A percentile compares a stretch with the other conserved stretches of the same genome.
Evolutionary conservation across 2,329 filamentous ascomycete species (phyloP).

Genomic region (Tetracladium maxilliforme): DNA sequence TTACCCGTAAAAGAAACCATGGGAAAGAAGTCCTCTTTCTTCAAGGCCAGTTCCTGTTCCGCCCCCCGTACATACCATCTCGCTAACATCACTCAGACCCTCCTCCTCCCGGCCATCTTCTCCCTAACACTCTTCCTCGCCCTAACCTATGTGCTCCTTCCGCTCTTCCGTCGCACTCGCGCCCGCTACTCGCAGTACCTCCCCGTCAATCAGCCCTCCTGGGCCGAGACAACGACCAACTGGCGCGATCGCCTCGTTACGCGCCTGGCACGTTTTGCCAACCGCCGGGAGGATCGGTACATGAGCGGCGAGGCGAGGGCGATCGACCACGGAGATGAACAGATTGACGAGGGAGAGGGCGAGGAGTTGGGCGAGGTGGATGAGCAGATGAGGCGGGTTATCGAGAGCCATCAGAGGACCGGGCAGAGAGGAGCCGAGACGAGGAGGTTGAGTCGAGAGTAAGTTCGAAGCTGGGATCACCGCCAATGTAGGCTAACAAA

Average conservation of each 20-base stretch:
- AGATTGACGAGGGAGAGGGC: conserved; percentile 50
- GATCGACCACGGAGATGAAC: conserved; percentile 31
- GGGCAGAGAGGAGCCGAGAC: conserved; percentile 29
- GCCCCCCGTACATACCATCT: not conserved
- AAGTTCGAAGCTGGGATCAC: too few relatives aligned
- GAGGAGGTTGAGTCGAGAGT: conserved; percentile 63
- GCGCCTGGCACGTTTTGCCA: conserved; percentile 32
- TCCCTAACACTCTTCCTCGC: conserved; percentile 55
- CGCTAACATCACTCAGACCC: conserved; percentile 32
- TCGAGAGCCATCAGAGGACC: conserved; percentile 17
- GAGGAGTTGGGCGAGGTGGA: conserved; percentile 53
- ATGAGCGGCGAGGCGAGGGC: conserved; percentile 18
- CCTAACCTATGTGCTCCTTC: conserved; percentile 49
- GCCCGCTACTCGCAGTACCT: conserved; percentile 62
- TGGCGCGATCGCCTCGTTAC: conserved; percentile 24
- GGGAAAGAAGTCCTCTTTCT: conserved; percentile 12
- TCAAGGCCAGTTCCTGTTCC: conserved; percentile 10
- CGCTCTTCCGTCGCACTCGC: conserved; percentile 55
- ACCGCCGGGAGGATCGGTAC: conserved; percentile 22
- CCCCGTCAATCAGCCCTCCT: conserved; percentile 40
- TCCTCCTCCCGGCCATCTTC: conserved; percentile 56
- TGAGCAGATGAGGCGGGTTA: conserved; percentile 22
- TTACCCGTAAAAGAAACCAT: too few relatives aligned
- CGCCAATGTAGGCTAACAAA: too few relatives aligned
- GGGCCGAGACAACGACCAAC: conserved; percentile 25